Base-by-base conservation (phyloP, 2,329 filamentous ascomycete species). In the Sporothrix protearum region DNA sequence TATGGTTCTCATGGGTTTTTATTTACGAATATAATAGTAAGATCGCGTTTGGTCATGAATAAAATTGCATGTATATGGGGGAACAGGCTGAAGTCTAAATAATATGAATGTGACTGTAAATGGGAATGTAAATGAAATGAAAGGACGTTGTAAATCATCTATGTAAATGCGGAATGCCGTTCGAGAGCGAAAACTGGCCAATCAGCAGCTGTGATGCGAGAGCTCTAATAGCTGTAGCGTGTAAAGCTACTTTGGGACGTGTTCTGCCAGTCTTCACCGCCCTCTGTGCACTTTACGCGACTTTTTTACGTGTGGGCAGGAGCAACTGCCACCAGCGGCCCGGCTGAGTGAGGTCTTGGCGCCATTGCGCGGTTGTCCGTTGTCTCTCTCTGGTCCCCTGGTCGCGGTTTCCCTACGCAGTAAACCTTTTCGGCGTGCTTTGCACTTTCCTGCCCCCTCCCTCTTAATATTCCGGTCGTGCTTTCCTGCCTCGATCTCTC, bases 201-300 rank as follows among this genome's bases (percentile, higher is more conserved):
- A 71, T 71, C 47, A 71, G 59, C 3, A 51, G 16, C 19, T 61
- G 36, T n/a, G 16, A 25, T 67, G 49, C 57, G 33, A 14, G 61
- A 71, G 69, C 69, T 71, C 28, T 16, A 42, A 14, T 49, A 71
- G 69, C 69, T 71, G 39, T 16, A 42, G 57, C 57, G 59, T 36
- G 14, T 49, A 9, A n/a, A 57, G 66, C 55, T 55, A 8, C 39
- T n/a, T 30, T 47, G 51, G 68, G 12, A 39, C 33, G 33, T 30
- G 45, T 72, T 73, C 71, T 73, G 73, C 71, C 73, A 67, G 1
- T 4, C 19, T 3, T 39, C 42, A 72, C 73, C 73, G 73, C 71
- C 53, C 51, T 19, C 16, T 1, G 19, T 51, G 33, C 25, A 74
- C 74, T 75, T 74, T 72, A 75, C 71, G 69, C 68, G 73, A 71